A percentile compares a stretch with the other conserved stretches of the same genome.
phyloP scores from a whole-genome alignment of 352 stramenopile genomes.

The Phytophthora podocarpi region DNA sequence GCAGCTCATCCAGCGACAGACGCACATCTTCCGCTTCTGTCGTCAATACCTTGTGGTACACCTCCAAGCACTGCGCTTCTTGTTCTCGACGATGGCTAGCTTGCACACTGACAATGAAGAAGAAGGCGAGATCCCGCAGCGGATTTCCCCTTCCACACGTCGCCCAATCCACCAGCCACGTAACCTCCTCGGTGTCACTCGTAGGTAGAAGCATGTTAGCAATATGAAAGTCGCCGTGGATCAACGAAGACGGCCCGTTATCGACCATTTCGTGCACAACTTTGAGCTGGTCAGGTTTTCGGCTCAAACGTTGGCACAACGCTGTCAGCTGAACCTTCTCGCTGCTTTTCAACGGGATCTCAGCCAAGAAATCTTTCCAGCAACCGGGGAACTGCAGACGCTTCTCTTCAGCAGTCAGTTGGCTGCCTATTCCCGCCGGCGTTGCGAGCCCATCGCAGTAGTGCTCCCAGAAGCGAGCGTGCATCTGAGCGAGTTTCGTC shows the following conservation, averaged over 20 bases:
- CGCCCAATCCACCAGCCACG: slow-evolving; percentile 84
- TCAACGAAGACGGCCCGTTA: slow-evolving; percentile 57
- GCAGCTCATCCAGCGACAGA: slow-evolving; percentile 49
- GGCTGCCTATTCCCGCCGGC: slow-evolving; percentile 70
- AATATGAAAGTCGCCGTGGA: slow-evolving; percentile 86
- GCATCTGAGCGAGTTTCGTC: slow-evolving; percentile 65
- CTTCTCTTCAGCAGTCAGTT: slow-evolving; percentile 67
- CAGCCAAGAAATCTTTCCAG: slow-evolving; percentile 60
- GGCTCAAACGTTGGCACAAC: slow-evolving; percentile 58
- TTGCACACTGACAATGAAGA: slow-evolving; percentile 83
- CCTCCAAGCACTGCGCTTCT: slow-evolving; percentile 43
- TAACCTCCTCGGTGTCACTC: slow-evolving; percentile 25
- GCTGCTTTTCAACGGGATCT: slow-evolving; percentile 38
- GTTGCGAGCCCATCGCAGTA: slow-evolving; percentile 50
- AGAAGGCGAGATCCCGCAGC: slow-evolving; percentile 80
- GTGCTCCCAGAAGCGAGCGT: slow-evolving; percentile 58
- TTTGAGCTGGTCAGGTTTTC: slow-evolving; percentile 41
- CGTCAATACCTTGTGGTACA: slow-evolving; percentile 47
- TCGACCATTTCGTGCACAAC: slow-evolving; percentile 59
- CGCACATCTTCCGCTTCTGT: slow-evolving; percentile 19
- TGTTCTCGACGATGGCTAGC: slow-evolving; percentile 43
- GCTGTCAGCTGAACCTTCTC: slow-evolving; percentile 38
- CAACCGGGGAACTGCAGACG: slow-evolving; percentile 60
- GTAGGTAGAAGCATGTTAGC: slow-evolving; percentile 73
- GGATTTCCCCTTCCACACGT: slow-evolving; percentile 78